phyloP scores from a whole-genome alignment of 2,329 filamentous ascomycete genomes.

The Cercospora janseana region DNA sequence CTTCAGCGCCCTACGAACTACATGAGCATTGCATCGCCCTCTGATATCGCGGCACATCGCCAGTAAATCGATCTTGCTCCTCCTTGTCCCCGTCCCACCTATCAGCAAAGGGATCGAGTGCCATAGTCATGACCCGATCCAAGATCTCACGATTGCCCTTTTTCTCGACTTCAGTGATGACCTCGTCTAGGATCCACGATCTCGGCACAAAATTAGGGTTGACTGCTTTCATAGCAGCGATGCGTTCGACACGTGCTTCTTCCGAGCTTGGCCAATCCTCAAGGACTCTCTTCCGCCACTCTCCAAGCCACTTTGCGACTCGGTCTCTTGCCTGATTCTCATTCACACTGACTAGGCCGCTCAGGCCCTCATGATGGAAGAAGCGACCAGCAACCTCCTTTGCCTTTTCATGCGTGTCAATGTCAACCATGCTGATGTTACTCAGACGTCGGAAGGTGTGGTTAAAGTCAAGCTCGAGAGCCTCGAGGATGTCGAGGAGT shows the following conservation, averaged over 20 bases:
- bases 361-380: conserved; percentile 73
- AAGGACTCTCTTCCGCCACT: conserved; percentile 68
- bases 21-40: conserved; percentile 92
- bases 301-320: conserved; percentile 76
- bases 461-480: conserved; percentile 84
- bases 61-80: conserved; percentile 79
- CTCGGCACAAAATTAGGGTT: conserved; percentile 93
- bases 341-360: conserved; percentile 53
- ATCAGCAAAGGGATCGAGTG: conserved; percentile 80
- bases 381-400: conserved; percentile 68
- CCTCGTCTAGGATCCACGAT: conserved; percentile 88
- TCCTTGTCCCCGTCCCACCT: conserved; percentile 64
- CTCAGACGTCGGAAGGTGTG: conserved; percentile 86
- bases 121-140: conserved; percentile 75
- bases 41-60: conserved; percentile 75
- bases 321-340: conserved; percentile 65
- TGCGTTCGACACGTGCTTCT: conserved; percentile 60
- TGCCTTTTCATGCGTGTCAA: conserved; percentile 64
- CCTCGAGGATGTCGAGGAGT: conserved; percentile 76
- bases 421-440: conserved; percentile 57
- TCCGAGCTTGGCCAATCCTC: conserved; percentile 70
- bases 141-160: conserved; percentile 77
- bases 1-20: conserved; percentile 62
- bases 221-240: conserved; percentile 72
- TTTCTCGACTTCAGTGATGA: conserved; percentile 86